Conservation (phyloP, 2,329 filamentous ascomycete species). For the Fusarium acutatum region DNA sequence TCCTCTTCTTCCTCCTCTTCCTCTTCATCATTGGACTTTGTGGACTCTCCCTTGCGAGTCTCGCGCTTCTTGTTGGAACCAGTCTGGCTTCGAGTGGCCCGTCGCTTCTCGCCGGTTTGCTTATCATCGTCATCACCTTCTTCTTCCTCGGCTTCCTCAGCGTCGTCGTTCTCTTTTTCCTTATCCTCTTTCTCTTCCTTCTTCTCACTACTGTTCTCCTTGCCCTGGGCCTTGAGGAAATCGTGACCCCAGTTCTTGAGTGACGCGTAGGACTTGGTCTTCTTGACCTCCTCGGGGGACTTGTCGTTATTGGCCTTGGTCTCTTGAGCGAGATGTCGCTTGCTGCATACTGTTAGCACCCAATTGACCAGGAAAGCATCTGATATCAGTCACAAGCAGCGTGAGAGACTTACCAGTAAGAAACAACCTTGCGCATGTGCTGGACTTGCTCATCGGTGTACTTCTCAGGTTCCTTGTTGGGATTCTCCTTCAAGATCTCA, state of each 20-base stretch:
- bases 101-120: constrained; percentile 40
- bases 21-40: constrained; percentile 31
- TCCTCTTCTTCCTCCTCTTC: constrained; percentile 13
- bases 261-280: constrained; percentile 64
- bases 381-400: neutral
- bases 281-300: constrained; percentile 52
- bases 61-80: constrained; percentile 46
- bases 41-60: constrained; percentile 36
- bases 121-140: constrained; percentile 30
- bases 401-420: constrained; percentile 58
- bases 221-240: constrained; percentile 52
- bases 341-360: constrained; percentile 45
- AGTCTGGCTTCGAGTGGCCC: constrained; percentile 29
- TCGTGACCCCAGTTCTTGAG: constrained; percentile 72
- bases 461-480: constrained; percentile 61
- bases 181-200: constrained; percentile 16
- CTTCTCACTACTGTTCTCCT: constrained; percentile 5
- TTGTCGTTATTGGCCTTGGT: constrained; percentile 65
- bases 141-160: constrained; percentile 1
- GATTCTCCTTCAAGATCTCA: constrained; percentile 69
- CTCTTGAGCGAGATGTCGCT: constrained; percentile 73
- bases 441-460: constrained; percentile 64
- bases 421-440: constrained; percentile 70
- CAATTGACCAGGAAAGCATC: fast-evolving
- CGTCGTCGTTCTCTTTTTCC: constrained; percentile 12